Base-by-base conservation (phyloP, 2,329 filamentous ascomycete species). In the Sphaceloma murrayae region DNA sequence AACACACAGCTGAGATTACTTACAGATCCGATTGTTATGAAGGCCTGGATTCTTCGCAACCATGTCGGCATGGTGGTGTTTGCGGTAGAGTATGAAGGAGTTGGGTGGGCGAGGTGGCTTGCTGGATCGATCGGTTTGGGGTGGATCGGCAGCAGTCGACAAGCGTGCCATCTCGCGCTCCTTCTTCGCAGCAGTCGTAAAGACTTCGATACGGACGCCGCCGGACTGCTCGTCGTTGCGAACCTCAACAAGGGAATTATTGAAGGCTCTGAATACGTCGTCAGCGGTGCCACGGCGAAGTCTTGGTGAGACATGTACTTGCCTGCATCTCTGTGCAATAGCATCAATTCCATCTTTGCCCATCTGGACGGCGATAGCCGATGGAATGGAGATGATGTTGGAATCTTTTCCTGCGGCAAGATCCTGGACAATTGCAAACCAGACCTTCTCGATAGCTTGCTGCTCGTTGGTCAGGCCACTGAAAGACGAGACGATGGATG, bases 1-100 rank as follows among this genome's bases (percentile, higher is more conserved):
- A 38, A 26, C 10, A 38, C 11, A 22, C 11, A 14, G 13, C 6
- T 26, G 18, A 10, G 10, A 14, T 11, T 7, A 52, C 64, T 59
- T 55, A 67, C 63, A 68, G 32, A 69, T 68, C 17, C 64, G 56
- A 46, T 68, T 69, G 54, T 69, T 69, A 43, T 65, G 60, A 21
- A 67, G 49, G 9, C 55, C 56, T n/a, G 65, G 64, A 46, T 65
- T 58, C 26, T 52, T 46, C n/a, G 56, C 60, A 44, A 63, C 65
- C 34, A 65, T 49, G 10, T 49, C 48, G 1, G 60, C 54, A 43
- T 57, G 54, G 43, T 65, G 57, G 33, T 65, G 55, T 50, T 65
- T 58, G 18, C 66, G 62, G 51, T 67, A 70, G 17, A 69, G 55
- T 45, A 68, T 68, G 54, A 67, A 69, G 4, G 63, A 62, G 54